Evolutionary conservation across 139 green algal species (phyloP).

Genomic region (Closterium sp.): DNA sequence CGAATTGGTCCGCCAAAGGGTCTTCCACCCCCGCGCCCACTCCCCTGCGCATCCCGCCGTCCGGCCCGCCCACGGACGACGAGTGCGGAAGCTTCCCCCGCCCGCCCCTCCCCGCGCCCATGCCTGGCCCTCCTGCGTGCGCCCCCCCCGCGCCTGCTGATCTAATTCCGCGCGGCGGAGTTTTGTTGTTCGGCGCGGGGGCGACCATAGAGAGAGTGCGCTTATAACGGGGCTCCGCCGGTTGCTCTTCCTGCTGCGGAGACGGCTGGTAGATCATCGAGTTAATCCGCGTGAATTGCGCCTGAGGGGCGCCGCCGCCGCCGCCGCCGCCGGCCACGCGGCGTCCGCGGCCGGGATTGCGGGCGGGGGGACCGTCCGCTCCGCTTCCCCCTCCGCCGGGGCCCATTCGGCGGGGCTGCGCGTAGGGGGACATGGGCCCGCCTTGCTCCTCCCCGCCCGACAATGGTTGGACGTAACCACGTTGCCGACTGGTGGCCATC

Average conservation of each 20-base stretch:
- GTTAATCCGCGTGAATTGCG: constrained; percentile 4
- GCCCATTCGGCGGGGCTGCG: not conserved
- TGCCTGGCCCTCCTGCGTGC: not conserved
- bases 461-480: not conserved
- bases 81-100: not conserved
- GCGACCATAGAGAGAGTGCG: not conserved
- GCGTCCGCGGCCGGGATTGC: not conserved
- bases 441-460: not conserved
- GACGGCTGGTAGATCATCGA: not conserved
- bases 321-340: not conserved
- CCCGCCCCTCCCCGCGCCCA: not conserved
- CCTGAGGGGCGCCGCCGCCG: not conserved
- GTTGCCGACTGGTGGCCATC: not conserved
- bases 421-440: not conserved
- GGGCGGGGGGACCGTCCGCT: not conserved
- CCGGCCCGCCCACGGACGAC: not conserved
- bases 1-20: not conserved
- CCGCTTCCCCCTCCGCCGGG: not conserved
- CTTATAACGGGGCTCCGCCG: not conserved
- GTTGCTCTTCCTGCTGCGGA: not conserved
- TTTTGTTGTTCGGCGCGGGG: not conserved
- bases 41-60: not conserved
- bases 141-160: not conserved
- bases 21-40: not conserved
- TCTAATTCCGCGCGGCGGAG: not conserved